Evolutionary conservation across 2,329 filamentous ascomycete species (phyloP).

Genomic region (Fusarium verticillioides): DNA sequence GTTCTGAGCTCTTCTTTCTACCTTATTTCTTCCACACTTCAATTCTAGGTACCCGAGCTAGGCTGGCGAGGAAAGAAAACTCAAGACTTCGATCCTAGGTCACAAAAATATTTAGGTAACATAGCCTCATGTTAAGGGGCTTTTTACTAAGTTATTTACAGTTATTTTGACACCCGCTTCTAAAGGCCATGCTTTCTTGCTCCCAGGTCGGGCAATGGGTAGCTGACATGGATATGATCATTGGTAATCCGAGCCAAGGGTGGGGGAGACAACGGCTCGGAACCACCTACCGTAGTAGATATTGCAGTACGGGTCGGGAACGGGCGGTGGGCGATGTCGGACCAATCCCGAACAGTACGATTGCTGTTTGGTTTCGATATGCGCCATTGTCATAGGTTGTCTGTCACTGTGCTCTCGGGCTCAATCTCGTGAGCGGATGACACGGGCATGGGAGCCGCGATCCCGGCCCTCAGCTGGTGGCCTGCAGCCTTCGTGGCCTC

Average conservation of each 20-base stretch:
- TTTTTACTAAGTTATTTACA: too few species aligned
- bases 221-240: constrained; percentile 39
- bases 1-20: not conserved
- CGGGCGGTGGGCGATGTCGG: constrained; percentile 36
- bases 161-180: too few species aligned
- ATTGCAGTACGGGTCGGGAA: constrained; percentile 16
- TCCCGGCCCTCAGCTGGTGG: constrained; percentile 1
- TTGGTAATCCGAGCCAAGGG: constrained; percentile 31
- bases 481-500: not conserved
- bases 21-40: not conserved
- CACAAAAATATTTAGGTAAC: too few species aligned
- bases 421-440: constrained; percentile 36
- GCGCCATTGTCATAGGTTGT: constrained; percentile 31
- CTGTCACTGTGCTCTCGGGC: not conserved
- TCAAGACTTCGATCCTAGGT: too few species aligned
- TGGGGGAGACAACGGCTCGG: constrained; percentile 22
- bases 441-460: constrained; percentile 14
- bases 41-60: constrained; percentile 9
- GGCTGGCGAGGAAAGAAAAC: too few species aligned
- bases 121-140: too few species aligned
- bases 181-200: too few species aligned
- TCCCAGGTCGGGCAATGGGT: not conserved
- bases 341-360: constrained; percentile 41
- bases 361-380: constrained; percentile 30
- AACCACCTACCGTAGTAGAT: not conserved